Base-by-base conservation (phyloP, 805 yeast species). In the Schizosaccharomyces octosporus region DNA sequence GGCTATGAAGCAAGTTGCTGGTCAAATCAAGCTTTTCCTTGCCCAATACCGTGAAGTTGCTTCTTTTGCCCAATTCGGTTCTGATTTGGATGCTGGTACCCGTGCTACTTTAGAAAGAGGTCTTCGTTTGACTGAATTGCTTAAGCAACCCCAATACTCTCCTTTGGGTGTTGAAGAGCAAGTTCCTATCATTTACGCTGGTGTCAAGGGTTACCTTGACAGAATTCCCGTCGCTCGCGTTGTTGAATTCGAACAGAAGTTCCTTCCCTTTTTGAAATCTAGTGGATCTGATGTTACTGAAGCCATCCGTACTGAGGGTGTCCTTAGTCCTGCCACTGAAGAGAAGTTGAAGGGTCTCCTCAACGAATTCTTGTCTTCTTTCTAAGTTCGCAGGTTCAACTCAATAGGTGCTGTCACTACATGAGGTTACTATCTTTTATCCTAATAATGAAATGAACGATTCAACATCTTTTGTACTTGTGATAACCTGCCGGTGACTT, bases 21-120 rank as follows among this genome's bases (percentile, higher is more conserved):
- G 98, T 85, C 93, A 98, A 70, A 85, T 93, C 80, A 93, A 93
- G 79, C 87, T 93, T 78, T 93, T 88, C 96, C 86, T 93, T 83
- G 99, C 99, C 72, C 99, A 93, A 82, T 93, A 93, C 86, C 89
- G 99, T 87, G 99, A 93, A 84, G 98, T 93, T 72, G 98, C 98
- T 75, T 98, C 99, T 72, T 93, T 93, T 78, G 98, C 99, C 72
- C 99, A 93, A 83, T 93, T 93, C 83, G 99, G 99, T 84, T 93
- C 99, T 70, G 99, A 93, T 79, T 83, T 93, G 77, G 99, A 93
- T 79, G 97, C 99, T 71, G 88, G 97, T 65, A 93, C 99, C 78
- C 93, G 90, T 82, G 97, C 88, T 81, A 93, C 98, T 73, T 84
- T 93, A 76, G 79, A 81, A 72, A 89, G 99, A 85, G 99, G 99